A percentile compares a stretch with the other conserved stretches of the same genome.
Conservation (phyloP, 2,329 filamentous ascomycete genomes). For the Fusarium nurragi region DNA sequence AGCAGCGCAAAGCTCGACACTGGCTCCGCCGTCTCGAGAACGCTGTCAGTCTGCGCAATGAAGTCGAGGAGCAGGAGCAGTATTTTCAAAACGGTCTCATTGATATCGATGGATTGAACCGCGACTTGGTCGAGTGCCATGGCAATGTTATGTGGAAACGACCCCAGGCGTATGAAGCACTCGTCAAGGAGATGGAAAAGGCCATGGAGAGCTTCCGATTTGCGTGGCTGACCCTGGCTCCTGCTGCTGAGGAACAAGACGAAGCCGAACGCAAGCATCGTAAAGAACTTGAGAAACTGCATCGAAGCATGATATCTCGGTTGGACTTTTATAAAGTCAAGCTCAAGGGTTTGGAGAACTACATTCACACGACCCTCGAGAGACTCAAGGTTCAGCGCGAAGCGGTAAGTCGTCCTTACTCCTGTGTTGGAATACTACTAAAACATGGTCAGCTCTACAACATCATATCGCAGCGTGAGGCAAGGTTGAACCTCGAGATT, state of each 20-base stretch:
- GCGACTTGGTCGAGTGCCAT: slow-evolving; percentile 71
- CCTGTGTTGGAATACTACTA: slow-evolving; percentile 3
- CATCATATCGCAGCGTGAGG: slow-evolving; percentile 72
- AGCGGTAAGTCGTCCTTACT: slow-evolving; percentile 56
- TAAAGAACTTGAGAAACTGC: slow-evolving; percentile 55
- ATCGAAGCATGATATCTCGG: slow-evolving; percentile 62
- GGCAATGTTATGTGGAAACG: slow-evolving; percentile 70
- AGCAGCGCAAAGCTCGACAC: slow-evolving; percentile 70
- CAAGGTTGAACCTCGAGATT: slow-evolving; percentile 70
- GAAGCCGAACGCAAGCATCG: slow-evolving; percentile 44
- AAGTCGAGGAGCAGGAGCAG: slow-evolving; percentile 65
- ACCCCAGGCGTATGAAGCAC: slow-evolving; percentile 67
- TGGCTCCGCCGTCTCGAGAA: slow-evolving; percentile 70
- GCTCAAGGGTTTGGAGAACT: slow-evolving; percentile 69
- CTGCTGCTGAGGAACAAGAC: slow-evolving; percentile 26
- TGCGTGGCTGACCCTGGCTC: slow-evolving; percentile 34
- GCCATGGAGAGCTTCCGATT: slow-evolving; percentile 58
- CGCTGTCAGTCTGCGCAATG: slow-evolving; percentile 68
- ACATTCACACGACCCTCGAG: slow-evolving; percentile 69
- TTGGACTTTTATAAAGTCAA: slow-evolving; percentile 70
- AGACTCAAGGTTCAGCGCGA: slow-evolving; percentile 69
- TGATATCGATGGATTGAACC: slow-evolving; percentile 68
- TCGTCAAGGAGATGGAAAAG: slow-evolving; percentile 59
- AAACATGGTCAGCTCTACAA: slow-evolving; percentile 65
- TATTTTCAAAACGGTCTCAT: slow-evolving; percentile 63